Evolutionary conservation across 1,284 basidiomycete species (phyloP).

Genomic region (Ceratobasidium sp.): DNA sequence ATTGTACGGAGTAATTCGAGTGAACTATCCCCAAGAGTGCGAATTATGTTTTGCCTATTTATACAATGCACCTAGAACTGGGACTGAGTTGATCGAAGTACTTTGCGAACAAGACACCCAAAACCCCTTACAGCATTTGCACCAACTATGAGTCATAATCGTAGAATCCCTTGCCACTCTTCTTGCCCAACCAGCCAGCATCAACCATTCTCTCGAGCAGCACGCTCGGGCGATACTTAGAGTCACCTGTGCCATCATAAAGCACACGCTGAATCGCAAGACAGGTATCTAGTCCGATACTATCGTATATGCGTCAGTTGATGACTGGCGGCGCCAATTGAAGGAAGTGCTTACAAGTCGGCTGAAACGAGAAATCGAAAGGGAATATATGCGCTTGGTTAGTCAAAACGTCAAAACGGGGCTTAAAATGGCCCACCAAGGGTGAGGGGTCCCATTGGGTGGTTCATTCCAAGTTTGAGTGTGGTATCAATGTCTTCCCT

Average conservation of each 20-base stretch:
- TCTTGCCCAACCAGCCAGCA: conserved; percentile 95
- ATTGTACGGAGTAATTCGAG: too few species aligned
- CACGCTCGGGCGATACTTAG: conserved; percentile 96
- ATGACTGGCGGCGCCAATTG: conserved; percentile 17
- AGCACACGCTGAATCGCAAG: conserved; percentile 92
- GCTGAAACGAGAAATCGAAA: conserved; percentile 62
- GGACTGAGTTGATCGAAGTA: too few species aligned
- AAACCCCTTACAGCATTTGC: too few species aligned
- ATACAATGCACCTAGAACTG: too few species aligned
- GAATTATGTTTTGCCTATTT: too few species aligned
- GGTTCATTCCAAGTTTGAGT: conserved; percentile 93
- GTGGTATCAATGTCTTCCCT: conserved; percentile 97
- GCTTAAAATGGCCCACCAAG: conserved; percentile 67
- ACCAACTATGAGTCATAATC: too few species aligned
- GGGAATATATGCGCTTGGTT: background rate
- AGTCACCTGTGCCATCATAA: conserved; percentile 90
- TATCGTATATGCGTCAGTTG: conserved; percentile 55
- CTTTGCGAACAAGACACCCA: too few species aligned
- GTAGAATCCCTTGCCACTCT: conserved; percentile 92
- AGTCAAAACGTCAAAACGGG: background rate
- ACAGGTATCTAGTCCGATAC: conserved; percentile 94
- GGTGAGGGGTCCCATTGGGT: conserved; percentile 94
- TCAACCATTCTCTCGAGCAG: conserved; percentile 96
- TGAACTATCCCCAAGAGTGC: too few species aligned
- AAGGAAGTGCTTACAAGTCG: conserved; percentile 74